Evolutionary conservation across 768 basidiomycete genomes (phyloP).

Genomic region (Ramaria rubella): DNA sequence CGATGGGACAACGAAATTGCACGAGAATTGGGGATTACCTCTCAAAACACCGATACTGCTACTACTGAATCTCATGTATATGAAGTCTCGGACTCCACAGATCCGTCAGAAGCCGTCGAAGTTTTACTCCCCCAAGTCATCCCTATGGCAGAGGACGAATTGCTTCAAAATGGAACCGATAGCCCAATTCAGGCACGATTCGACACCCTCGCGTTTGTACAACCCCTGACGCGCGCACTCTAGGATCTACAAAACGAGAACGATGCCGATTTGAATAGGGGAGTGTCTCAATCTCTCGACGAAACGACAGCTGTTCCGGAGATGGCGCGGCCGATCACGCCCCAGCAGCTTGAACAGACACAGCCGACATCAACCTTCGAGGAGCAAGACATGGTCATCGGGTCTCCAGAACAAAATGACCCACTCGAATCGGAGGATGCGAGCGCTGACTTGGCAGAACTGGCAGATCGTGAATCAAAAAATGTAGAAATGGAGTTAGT

Average conservation of each 20-base stretch:
- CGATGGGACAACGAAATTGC: slow-evolving; percentile 51
- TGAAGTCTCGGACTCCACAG: background rate
- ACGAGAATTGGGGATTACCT: slow-evolving; percentile 22
- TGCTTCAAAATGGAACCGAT: background rate
- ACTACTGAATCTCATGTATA: background rate
- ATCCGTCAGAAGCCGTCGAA: background rate
- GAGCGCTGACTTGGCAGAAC: background rate
- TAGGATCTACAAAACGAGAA: background rate
- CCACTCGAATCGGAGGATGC: background rate
- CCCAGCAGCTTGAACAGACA: background rate
- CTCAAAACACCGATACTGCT: background rate
- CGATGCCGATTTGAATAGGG: background rate
- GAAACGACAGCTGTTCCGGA: background rate
- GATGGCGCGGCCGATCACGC: background rate
- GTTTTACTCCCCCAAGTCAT: background rate
- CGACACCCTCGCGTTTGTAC: background rate
- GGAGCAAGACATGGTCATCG: background rate
- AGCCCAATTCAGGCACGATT: background rate
- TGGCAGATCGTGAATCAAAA: background rate
- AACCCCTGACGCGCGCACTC: background rate
- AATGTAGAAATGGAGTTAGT: background rate
- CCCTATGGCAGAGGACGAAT: background rate
- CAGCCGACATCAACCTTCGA: background rate
- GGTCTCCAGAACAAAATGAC: background rate
- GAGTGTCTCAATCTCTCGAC: background rate